These are phyloP conservation scores for Coemansia sp. DNA, from an alignment of 192 early-diverging fungal species.

Conservation along the genomic window DNA sequence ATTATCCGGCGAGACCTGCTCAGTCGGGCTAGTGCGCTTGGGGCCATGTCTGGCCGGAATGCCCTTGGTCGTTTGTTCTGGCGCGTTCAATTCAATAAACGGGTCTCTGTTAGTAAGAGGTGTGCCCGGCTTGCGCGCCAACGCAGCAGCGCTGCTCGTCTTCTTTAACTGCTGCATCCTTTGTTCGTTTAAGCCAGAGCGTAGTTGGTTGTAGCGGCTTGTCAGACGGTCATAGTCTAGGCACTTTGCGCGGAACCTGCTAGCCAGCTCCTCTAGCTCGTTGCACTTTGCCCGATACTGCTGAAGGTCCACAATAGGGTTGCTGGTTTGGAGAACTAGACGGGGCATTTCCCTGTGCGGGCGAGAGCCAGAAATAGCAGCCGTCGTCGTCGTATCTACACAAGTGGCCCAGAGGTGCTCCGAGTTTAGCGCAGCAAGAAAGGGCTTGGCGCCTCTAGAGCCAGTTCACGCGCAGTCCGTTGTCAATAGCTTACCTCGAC, in stretches of 20 bases:
- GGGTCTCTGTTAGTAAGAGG: neutral
- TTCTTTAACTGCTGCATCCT: neutral
- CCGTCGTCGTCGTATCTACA: neutral
- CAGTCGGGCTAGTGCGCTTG: neutral
- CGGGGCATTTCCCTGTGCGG: slow-evolving; percentile 3
- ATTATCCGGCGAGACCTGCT: slow-evolving; percentile 1
- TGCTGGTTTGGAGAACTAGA: slow-evolving; percentile 6
- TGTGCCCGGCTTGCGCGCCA: neutral
- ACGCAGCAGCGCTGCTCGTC: neutral
- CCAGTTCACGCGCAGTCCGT: neutral
- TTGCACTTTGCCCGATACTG: slow-evolving; percentile 35
- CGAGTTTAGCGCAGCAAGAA: neutral
- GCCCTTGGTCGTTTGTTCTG: neutral
- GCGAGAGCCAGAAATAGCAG: neutral
- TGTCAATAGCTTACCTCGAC: neutral
- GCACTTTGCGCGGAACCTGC: slow-evolving; percentile 32
- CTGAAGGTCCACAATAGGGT: slow-evolving; percentile 9
- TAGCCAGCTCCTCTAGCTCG: slow-evolving; percentile 23
- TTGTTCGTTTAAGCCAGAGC: neutral
- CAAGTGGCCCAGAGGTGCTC: neutral
- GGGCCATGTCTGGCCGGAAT: neutral
- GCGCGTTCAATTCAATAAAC: neutral
- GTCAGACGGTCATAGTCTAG: slow-evolving; percentile 33
- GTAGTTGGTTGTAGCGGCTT: slow-evolving; percentile 9
- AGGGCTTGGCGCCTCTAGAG: neutral